Evolutionary conservation across 352 stramenopile species (phyloP).

Genomic region (Phytophthora podocarpi): DNA sequence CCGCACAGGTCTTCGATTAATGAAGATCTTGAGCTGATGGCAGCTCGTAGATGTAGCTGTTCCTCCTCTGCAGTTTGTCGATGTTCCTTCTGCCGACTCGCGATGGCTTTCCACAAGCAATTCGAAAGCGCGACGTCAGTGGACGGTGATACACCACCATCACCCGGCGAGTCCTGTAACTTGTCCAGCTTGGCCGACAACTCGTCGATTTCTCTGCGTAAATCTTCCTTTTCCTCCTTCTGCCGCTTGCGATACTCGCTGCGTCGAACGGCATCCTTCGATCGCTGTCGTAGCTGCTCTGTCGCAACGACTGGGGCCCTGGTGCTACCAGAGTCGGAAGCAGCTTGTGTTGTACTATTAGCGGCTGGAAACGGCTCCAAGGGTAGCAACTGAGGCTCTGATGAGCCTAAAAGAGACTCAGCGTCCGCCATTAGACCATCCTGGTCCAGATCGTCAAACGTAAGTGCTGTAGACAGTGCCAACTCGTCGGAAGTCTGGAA

Average conservation of each 20-base stretch:
- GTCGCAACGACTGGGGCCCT: background rate
- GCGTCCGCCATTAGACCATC: background rate
- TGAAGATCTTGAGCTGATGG: conserved; percentile 28
- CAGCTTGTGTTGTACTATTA: background rate
- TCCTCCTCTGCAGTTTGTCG: conserved; percentile 29
- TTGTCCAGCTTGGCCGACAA: conserved; percentile 33
- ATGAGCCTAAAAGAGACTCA: conserved; percentile 1
- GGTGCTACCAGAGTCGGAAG: background rate
- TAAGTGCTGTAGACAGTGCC: conserved; percentile 12
- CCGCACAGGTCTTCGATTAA: conserved; percentile 36
- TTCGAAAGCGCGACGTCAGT: conserved; percentile 27
- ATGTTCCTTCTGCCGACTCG: conserved; percentile 32
- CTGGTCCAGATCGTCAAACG: background rate
- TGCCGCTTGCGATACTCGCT: conserved; percentile 43
- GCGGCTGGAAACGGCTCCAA: background rate
- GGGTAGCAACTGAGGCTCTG: background rate
- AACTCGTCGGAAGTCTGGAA: conserved; percentile 28
- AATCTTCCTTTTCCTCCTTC: conserved; percentile 40
- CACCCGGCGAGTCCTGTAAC: conserved; percentile 16
- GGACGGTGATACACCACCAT: conserved; percentile 2
- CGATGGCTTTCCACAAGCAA: conserved; percentile 39
- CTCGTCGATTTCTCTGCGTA: conserved; percentile 35
- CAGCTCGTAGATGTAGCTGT: conserved; percentile 25
- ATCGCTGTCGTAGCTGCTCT: conserved; percentile 7
- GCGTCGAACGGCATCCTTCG: conserved; percentile 36